Evolutionary conservation across 108 stramenopile species (phyloP), one percentile per base, ranked within the genome.

Genomic region (Cyclotella baltica): DNA sequence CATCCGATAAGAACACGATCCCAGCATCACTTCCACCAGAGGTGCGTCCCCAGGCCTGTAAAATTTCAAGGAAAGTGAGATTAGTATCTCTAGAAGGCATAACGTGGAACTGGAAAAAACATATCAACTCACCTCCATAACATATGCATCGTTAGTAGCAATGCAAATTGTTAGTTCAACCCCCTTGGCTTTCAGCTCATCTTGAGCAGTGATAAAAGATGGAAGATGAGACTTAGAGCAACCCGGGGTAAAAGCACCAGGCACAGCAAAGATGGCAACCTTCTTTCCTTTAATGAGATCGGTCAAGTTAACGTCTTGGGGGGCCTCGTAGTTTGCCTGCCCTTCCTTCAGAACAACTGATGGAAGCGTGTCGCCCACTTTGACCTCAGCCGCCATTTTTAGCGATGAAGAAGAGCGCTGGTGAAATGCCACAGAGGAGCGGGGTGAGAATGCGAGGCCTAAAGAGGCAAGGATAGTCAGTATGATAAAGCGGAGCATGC

Each of bases 261-360:
- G 96, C n/a, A 96, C 92, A 30, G 92, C 93, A 76, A 96, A 93
- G 51, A 96, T 93, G 47, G 90, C 92, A 0, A 92, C 93, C 62
- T 92, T 94, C 80, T 94, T 94, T 35, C 90, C 93, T 0, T 86
- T 81, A 57, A 88, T 86, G 22, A 92, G 77, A 46, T 91, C 90
- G 13, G 83, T 58, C 16, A 93, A 56, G 43, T 89, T 74, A 3
- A 93, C 83, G 27, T 83, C 83, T 30, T 68, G 67, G 4, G 88
- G 84, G 9, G 78, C 86, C 8, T 68, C 89, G 57, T 88, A 89
- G 58, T 88, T 84, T 5, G 83, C 73, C 23, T 87, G 81, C 2
- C 89, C 87, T 62, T 92, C 89, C 71, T 70, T 82, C 56, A 95
- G 70, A 13, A 71, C 68, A 0, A 92, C 81, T 6, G 87, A 80